Evolutionary conservation across 768 basidiomycete genomes (phyloP), one percentile per base, ranked within the genome.

Genomic region (Gloeostereum incarnatum): DNA sequence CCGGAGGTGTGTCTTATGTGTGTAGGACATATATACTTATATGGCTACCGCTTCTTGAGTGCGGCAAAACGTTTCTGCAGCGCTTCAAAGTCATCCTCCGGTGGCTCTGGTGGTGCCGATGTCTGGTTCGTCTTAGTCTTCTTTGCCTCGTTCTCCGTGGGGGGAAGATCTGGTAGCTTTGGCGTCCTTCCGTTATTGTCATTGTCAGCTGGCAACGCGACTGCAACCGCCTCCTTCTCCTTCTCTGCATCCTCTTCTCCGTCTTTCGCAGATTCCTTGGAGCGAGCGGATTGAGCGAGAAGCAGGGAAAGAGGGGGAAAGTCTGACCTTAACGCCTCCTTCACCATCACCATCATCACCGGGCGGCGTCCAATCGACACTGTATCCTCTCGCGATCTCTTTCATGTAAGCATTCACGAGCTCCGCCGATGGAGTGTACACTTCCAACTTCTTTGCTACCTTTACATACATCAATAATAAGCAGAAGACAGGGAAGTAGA

Each of bases 321-420:
- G 20, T 49, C 64, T 35, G 38, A 75, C 76, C 62, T 60, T 60
- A 41, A 53, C 48, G 34, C 53, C 58, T 38, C 50, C 63, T 34
- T 62, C 60, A 35, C 50, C 49, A 5, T 52, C 55, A 38, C 56
- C 49, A 19, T 49, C 53, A n/a, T 38, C 45, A 2, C 38, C 40
- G 18, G 68, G 58, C 20, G 77, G 56, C 3, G 65, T 51, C 83
- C 85, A 93, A 29, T 68, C 59, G 10, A 92, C 72, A 9, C 76
- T 73, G 50, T 96, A 97, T 7, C 80, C 90, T 54, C 77, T 86
- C 1, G 91, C 83, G 47, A 98, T 97, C 59, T 96, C 92, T 35
- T 61, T 60, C 11, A 97, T 66, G 59, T 97, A 98, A 13, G 75
- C 88, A 49, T 96, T 82, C 6, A 98, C 88, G 5, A 97, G 68